Evolutionary conservation across 2,329 filamentous ascomycete genomes (phyloP), one percentile per base, ranked within the genome.

Genomic region (Stagonosporopsis chrysanthemi): DNA sequence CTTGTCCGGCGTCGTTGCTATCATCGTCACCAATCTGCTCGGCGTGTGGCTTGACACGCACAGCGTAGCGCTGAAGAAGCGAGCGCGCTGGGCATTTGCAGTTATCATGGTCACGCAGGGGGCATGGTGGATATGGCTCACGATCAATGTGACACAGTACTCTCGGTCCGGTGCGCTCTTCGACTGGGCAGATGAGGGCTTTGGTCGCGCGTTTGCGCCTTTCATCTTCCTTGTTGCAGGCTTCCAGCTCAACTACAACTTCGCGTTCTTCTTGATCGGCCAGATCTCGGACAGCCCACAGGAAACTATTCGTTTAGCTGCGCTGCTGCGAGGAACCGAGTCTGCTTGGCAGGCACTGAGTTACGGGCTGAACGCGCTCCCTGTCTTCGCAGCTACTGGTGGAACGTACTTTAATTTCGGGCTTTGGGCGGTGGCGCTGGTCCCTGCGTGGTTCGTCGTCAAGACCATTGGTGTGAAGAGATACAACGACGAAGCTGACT

Each of bases 171-270:
- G 78, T 19, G 86, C 88, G 0, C 82, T 80, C 0, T 87, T 83
- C 61, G 89, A 91, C 73, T 91, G 88, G 89, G 69, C 70, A 1
- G 82, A 82, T 63, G 61, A 76, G 0, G 87, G 85, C 0, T 91
- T 91, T 52, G 88, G 87, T 0, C 78, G 80, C 35, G 86, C 82
- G 0, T 91, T 90, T 64, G 83, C 81, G 0, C 78, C 89, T 9
- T 90, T 88, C 71, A 66, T 91, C 6, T 84, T 90, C 66, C 81
- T 88, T 65, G 84, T 86, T 0, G 73, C 84, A 19, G 85, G 86
- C 0, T 90, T 90, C 67, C 88, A 90, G 73, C 61, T 89, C 6
- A 90, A 90, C 70, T 91, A 90, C 69, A 80, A 90, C 65, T 90
- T 85, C 67, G 74, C 90, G 80, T 90, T 90, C 75, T 90, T 90